These are phyloP conservation scores for Gremmenia infestans DNA, from an alignment of 2,329 filamentous ascomycete genomes.

Conservation along the genomic window DNA sequence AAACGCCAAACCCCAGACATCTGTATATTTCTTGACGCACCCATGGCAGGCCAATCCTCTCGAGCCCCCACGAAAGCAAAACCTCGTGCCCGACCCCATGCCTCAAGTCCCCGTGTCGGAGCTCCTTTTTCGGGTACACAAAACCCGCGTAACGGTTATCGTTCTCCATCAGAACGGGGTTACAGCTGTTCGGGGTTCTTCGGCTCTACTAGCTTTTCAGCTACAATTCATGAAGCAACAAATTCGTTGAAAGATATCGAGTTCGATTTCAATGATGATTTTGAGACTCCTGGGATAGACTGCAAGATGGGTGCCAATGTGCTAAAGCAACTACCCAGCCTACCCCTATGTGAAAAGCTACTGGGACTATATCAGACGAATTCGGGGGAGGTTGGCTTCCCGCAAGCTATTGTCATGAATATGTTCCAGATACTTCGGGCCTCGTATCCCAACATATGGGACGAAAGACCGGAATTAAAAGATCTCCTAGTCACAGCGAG, in stretches of 20 bases:
- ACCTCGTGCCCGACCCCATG: background rate
- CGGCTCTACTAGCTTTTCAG: slow-evolving; percentile 11
- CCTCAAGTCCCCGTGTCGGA: background rate
- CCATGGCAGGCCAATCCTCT: slow-evolving; percentile 9
- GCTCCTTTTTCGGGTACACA: background rate
- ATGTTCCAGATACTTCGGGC: slow-evolving; percentile 5
- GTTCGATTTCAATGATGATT: slow-evolving; percentile 4
- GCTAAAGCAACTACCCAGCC: slow-evolving; percentile 5
- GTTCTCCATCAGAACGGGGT: background rate
- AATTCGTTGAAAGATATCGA: background rate
- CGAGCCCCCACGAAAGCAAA: background rate
- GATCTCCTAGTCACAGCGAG: slow-evolving; percentile 8
- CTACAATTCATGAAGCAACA: slow-evolving; percentile 6
- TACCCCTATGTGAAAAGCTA: slow-evolving; percentile 1
- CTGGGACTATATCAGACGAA: slow-evolving; percentile 1
- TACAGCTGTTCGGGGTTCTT: slow-evolving; percentile 6
- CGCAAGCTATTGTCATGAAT: slow-evolving; percentile 1
- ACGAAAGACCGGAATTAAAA: background rate
- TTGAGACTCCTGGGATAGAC: background rate
- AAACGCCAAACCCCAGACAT: slow-evolving; percentile 7
- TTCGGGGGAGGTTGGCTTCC: slow-evolving; percentile 8
- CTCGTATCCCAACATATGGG: background rate
- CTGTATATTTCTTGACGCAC: slow-evolving; percentile 14
- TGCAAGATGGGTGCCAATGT: slow-evolving; percentile 6
- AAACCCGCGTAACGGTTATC: background rate